Evolutionary conservation across 2,329 filamentous ascomycete species (phyloP).

Genomic region (Alternaria infectoria): DNA sequence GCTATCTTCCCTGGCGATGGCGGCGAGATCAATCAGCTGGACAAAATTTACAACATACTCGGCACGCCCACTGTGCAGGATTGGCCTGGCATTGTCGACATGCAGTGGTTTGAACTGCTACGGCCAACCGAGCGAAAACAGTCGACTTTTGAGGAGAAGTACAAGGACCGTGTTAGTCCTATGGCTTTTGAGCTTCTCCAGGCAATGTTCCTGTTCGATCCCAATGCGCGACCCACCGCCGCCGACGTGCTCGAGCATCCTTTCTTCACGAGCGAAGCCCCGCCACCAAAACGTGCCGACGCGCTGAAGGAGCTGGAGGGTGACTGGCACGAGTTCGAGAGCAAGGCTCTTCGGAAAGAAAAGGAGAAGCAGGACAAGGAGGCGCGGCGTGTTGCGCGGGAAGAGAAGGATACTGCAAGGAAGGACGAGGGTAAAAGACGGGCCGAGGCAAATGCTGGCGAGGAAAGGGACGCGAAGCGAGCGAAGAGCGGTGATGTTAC

Average conservation of each 20-base stretch:
- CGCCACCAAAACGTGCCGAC: conserved; percentile 74
- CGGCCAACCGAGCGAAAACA: conserved; percentile 75
- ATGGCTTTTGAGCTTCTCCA: conserved; percentile 83
- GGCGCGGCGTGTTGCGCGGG: conserved; percentile 49
- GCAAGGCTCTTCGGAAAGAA: conserved; percentile 89
- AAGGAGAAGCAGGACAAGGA: conserved; percentile 73
- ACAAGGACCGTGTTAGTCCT: conserved; percentile 75
- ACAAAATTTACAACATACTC: conserved; percentile 93
- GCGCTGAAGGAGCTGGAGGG: conserved; percentile 86
- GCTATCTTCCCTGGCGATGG: conserved; percentile 96
- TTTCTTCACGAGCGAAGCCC: conserved; percentile 87
- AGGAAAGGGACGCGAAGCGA: conserved; percentile 44
- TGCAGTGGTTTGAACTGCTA: conserved; percentile 96
- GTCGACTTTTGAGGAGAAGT: conserved; percentile 82
- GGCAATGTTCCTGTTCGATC: conserved; percentile 90
- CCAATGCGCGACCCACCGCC: conserved; percentile 79
- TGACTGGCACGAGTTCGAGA: conserved; percentile 99
- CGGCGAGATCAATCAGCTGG: conserved; percentile 92
- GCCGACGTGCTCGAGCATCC: conserved; percentile 82
- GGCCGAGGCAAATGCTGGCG: conserved; percentile 35
- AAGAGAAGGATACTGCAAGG: conserved; percentile 29
- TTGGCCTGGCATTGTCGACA: conserved; percentile 90
- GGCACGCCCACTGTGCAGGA: conserved; percentile 84
- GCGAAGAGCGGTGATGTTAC: conserved; percentile 31
- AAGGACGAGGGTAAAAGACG: conserved; percentile 45